These are phyloP conservation scores for Alternaria ethzedia DNA, from an alignment of 2,329 filamentous ascomycete genomes.

Conservation along the genomic window DNA sequence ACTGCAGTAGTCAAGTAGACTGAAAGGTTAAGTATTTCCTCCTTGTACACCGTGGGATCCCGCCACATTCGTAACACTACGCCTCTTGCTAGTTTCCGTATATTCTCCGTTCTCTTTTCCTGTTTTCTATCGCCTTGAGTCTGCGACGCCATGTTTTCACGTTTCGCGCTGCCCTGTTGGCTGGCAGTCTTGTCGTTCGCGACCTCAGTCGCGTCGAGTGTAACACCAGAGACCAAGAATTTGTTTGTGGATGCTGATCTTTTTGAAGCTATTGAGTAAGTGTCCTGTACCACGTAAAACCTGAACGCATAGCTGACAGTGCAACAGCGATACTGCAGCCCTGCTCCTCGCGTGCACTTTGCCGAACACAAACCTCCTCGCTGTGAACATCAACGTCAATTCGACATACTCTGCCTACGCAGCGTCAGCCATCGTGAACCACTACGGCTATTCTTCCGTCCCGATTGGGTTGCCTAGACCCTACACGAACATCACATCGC, in stretches of 20 bases:
- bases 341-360: slow-evolving; percentile 8
- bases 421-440: slow-evolving; percentile 46
- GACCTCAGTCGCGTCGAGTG: background rate
- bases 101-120: background rate
- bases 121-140: background rate
- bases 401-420: slow-evolving; percentile 50
- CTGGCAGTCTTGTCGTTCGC: background rate
- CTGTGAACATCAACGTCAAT: slow-evolving; percentile 5
- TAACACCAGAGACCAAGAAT: background rate
- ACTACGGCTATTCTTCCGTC: slow-evolving; percentile 49
- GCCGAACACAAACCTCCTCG: slow-evolving; percentile 11
- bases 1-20: background rate
- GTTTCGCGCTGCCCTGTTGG: background rate
- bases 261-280: slow-evolving; percentile 8
- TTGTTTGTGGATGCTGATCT: slow-evolving; percentile 9
- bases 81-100: background rate
- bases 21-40: background rate
- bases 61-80: background rate
- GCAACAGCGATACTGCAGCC: slow-evolving; percentile 1
- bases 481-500: slow-evolving; percentile 53
- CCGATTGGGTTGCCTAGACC: slow-evolving; percentile 53
- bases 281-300: background rate
- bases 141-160: slow-evolving; percentile 3
- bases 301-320: background rate
- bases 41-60: background rate